Evolutionary conservation across 2,329 filamentous ascomycete species (phyloP).

Genomic region (Neopestalotiopsis sp.): DNA sequence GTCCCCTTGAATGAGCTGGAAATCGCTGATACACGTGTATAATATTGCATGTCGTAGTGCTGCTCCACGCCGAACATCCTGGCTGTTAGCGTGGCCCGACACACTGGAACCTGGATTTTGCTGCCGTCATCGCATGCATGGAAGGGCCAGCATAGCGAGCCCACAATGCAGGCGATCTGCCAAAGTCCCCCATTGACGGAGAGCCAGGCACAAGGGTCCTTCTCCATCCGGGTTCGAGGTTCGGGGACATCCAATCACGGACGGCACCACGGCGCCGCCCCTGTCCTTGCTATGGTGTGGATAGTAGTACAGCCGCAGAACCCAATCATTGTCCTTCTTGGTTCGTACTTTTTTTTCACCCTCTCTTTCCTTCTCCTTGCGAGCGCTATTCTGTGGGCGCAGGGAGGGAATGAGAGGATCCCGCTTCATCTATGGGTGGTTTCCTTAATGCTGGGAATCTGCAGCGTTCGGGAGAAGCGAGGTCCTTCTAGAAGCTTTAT

Average conservation of each 20-base stretch:
- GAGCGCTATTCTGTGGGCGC: background rate
- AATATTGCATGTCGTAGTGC: background rate
- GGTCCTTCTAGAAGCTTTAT: background rate
- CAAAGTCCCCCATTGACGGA: background rate
- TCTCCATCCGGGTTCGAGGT: background rate
- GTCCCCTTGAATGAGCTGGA: no score
- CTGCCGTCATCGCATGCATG: slow-evolving; percentile 8
- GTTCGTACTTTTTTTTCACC: background rate
- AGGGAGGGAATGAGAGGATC: background rate
- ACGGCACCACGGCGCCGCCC: background rate
- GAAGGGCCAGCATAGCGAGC: background rate
- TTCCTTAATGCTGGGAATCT: background rate
- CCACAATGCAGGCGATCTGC: background rate
- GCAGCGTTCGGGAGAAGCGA: background rate
- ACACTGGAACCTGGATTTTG: background rate
- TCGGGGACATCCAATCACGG: background rate
- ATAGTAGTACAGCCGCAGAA: background rate
- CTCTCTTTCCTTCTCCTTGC: background rate
- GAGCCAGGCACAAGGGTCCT: background rate
- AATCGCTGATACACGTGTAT: background rate
- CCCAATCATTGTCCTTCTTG: background rate
- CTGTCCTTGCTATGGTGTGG: background rate
- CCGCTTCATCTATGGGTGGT: background rate
- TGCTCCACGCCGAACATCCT: background rate
- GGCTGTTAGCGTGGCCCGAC: slow-evolving; percentile 4